These are phyloP conservation scores for Penicillium sp. DNA, from an alignment of 2,329 filamentous ascomycete genomes.

Conservation along the genomic window DNA sequence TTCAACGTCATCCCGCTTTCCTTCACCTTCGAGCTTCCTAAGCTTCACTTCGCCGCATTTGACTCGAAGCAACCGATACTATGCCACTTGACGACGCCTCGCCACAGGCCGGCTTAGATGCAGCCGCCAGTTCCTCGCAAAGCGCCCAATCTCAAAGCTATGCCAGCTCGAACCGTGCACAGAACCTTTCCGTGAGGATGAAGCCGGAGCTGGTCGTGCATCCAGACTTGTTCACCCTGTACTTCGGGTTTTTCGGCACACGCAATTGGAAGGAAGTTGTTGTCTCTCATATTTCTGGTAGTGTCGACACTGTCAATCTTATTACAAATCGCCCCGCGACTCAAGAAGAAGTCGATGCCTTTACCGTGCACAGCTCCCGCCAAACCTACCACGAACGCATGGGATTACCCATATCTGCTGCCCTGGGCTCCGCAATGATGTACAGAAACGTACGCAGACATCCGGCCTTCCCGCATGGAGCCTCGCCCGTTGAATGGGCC, in stretches of 20 bases:
- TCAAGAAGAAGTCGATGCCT: constrained; percentile 34
- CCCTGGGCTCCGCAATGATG: constrained; percentile 6
- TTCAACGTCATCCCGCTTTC: background rate
- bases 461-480: constrained; percentile 1
- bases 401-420: constrained; percentile 18
- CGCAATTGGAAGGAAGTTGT: constrained; percentile 16
- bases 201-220: constrained; percentile 23
- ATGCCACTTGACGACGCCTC: constrained; percentile 28
- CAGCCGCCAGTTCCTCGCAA: constrained; percentile 4
- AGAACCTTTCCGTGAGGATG: constrained; percentile 16
- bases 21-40: background rate
- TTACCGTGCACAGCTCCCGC: constrained; percentile 20
- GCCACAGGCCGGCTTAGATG: constrained; percentile 11
- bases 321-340: constrained; percentile 25
- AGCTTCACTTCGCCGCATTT: background rate
- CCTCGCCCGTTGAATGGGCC: constrained; percentile 5
- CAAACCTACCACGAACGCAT: constrained; percentile 19
- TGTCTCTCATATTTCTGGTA: constrained; percentile 4
- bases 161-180: constrained; percentile 7
- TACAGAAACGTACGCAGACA: constrained; percentile 13
- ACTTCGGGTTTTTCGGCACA: constrained; percentile 25
- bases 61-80: constrained; percentile 2
- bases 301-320: constrained; percentile 20
- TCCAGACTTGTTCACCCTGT: constrained; percentile 25
- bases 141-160: background rate